Conservation (phyloP, 257 asterid species). For the Linaria vulgaris region DNA sequence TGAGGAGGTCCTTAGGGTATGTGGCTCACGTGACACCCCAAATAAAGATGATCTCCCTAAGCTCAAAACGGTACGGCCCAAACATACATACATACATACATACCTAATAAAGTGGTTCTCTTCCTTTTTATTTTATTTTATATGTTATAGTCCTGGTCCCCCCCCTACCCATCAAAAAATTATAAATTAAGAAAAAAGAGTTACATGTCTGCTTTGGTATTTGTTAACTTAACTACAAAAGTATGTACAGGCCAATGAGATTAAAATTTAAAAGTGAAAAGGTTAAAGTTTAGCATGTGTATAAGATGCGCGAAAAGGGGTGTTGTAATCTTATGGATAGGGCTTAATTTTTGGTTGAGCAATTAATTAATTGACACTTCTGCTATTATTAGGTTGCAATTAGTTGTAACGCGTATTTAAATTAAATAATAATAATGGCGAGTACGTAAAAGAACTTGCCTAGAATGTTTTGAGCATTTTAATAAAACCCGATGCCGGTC, state of each 20-base stretch:
- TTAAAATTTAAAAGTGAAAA: constrained; percentile 14
- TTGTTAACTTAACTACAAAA: constrained; percentile 21
- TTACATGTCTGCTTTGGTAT: constrained; percentile 31
- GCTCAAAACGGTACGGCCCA: constrained; percentile 69
- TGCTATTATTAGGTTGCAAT: neutral
- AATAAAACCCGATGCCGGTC: neutral
- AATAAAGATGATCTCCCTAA: constrained; percentile 63
- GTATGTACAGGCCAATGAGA: neutral
- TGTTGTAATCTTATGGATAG: constrained; percentile 21
- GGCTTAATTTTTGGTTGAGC: neutral
- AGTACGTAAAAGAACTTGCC: too few relatives aligned
- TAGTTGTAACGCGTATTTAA: neutral
- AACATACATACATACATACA: too few relatives aligned
- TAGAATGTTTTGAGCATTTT: constrained; percentile 5
- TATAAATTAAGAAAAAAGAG: neutral
- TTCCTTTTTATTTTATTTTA: neutral
- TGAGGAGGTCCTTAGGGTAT: constrained; percentile 82
- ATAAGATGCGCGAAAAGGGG: constrained; percentile 43
- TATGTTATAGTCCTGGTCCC: constrained; percentile 28
- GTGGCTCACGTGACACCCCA: constrained; percentile 83
- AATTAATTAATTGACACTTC: neutral
- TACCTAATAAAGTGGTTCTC: too few relatives aligned
- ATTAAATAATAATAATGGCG: too few relatives aligned
- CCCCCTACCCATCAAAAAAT: constrained; percentile 6
- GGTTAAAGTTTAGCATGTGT: constrained; percentile 44